Percentiles rank a stretch among this genome's conserved stretches.
Conservation (phyloP, 1,284 basidiomycete genomes). For the Filobasidium uniguttulatum region DNA sequence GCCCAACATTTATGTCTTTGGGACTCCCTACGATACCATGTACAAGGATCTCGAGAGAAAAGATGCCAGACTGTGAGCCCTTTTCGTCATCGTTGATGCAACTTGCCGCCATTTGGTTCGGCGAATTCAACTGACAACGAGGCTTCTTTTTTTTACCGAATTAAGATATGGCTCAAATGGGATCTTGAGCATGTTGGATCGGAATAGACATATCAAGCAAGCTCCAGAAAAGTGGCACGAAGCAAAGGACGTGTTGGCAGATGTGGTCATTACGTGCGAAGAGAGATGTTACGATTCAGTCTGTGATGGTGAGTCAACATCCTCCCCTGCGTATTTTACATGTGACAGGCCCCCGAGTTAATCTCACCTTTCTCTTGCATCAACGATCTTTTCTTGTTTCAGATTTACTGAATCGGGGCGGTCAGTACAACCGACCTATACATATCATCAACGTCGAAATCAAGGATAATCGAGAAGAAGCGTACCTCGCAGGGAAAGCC, state of each 20-base stretch:
- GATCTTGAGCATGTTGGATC: constrained; percentile 90
- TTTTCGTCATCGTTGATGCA: neutral
- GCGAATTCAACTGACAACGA: too few relatives aligned
- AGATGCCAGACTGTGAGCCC: constrained; percentile 65
- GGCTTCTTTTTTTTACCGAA: neutral
- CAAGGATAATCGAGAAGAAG: constrained; percentile 98
- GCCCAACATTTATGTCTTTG: constrained; percentile 93
- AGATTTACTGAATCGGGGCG: constrained; percentile 80
- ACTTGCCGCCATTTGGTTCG: neutral
- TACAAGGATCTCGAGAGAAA: constrained; percentile 82
- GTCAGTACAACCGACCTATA: constrained; percentile 83
- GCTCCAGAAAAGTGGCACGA: constrained; percentile 98
- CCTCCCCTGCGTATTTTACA: neutral
- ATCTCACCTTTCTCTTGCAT: constrained; percentile 4
- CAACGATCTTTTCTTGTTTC: too few relatives aligned
- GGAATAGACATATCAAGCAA: constrained; percentile 79
- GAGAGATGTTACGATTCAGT: constrained; percentile 98
- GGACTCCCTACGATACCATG: constrained; percentile 95
- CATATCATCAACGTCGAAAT: constrained; percentile 98
- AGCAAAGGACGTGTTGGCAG: constrained; percentile 58
- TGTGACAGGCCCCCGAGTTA: neutral
- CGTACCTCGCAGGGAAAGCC: constrained; percentile 83
- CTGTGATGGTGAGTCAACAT: constrained; percentile 64
- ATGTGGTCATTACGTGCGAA: constrained; percentile 97
- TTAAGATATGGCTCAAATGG: constrained; percentile 86